Conservation (phyloP, 805 yeast species). For the Cyberlindnera maclurae region DNA sequence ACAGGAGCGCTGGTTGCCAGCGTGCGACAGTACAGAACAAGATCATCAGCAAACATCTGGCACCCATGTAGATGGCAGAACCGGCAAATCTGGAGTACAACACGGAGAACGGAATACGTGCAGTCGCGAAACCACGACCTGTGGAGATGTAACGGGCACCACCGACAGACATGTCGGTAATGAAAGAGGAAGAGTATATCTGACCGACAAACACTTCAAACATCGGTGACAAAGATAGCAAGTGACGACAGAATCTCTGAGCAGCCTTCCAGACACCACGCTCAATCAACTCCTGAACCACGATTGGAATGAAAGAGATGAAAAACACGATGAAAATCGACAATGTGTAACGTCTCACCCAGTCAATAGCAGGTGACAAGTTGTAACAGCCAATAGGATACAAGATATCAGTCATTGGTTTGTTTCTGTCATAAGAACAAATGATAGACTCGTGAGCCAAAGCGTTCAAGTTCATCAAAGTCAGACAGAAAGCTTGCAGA, state of each 20-base stretch:
- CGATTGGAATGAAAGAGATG: slow-evolving; percentile 72
- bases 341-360: slow-evolving; percentile 76
- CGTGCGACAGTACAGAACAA: slow-evolving; percentile 67
- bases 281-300: slow-evolving; percentile 74
- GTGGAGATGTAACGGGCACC: slow-evolving; percentile 85
- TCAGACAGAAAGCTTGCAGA: slow-evolving; percentile 62
- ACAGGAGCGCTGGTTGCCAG: slow-evolving; percentile 90
- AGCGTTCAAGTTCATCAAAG: slow-evolving; percentile 64
- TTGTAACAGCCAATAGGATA: slow-evolving; percentile 71
- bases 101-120: slow-evolving; percentile 69
- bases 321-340: slow-evolving; percentile 79
- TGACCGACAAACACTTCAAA: slow-evolving; percentile 82
- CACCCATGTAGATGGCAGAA: slow-evolving; percentile 79
- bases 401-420: slow-evolving; percentile 59
- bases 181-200: slow-evolving; percentile 64
- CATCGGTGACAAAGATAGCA: slow-evolving; percentile 67
- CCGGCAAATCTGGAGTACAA: slow-evolving; percentile 74
- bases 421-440: slow-evolving; percentile 58
- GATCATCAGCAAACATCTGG: slow-evolving; percentile 66
- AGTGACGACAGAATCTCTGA: slow-evolving; percentile 61
- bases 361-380: slow-evolving; percentile 64
- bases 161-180: slow-evolving; percentile 69
- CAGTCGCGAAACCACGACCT: slow-evolving; percentile 82
- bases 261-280: slow-evolving; percentile 74
- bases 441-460: slow-evolving; percentile 64